Conservation (phyloP, 2,329 filamentous ascomycete genomes). For the Daldinia eschscholtzii region DNA sequence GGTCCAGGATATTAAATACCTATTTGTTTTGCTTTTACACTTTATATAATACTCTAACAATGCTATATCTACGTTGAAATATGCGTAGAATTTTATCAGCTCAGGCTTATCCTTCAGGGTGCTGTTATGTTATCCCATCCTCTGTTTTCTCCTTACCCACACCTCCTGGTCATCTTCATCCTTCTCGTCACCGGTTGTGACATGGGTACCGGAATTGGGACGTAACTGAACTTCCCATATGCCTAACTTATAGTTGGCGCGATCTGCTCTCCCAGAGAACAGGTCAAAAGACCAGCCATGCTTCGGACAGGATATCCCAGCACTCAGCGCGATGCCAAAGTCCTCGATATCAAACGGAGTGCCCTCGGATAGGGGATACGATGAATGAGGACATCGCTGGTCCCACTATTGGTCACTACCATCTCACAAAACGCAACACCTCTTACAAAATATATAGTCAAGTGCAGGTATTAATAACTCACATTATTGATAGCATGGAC, state of each 20-base stretch:
- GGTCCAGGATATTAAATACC: too few species aligned
- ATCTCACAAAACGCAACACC: slow-evolving; percentile 9
- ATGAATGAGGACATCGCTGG: slow-evolving; percentile 75
- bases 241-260: slow-evolving; percentile 70
- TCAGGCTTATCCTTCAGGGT: not conserved
- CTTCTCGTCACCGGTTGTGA: slow-evolving; percentile 23
- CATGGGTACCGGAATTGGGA: slow-evolving; percentile 24
- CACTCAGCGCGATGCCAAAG: slow-evolving; percentile 73
- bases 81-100: too few species aligned
- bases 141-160: slow-evolving; percentile 53
- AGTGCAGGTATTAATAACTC: slow-evolving; percentile 48
- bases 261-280: slow-evolving; percentile 71
- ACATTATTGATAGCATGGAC: slow-evolving; percentile 79
- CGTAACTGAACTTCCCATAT: slow-evolving; percentile 74
- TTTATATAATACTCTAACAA: too few species aligned
- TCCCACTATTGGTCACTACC: slow-evolving; percentile 33
- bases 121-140: slow-evolving; percentile 47
- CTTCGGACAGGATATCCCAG: slow-evolving; percentile 75
- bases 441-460: not conserved
- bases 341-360: slow-evolving; percentile 79
- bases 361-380: slow-evolving; percentile 73
- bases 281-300: slow-evolving; percentile 80
- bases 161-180: slow-evolving; percentile 45
- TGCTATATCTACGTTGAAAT: too few species aligned
- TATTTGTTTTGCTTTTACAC: too few species aligned